These are phyloP conservation scores for Fraxinus angustifolia DNA, from an alignment of 305 asterid species.

Conservation along the genomic window DNA sequence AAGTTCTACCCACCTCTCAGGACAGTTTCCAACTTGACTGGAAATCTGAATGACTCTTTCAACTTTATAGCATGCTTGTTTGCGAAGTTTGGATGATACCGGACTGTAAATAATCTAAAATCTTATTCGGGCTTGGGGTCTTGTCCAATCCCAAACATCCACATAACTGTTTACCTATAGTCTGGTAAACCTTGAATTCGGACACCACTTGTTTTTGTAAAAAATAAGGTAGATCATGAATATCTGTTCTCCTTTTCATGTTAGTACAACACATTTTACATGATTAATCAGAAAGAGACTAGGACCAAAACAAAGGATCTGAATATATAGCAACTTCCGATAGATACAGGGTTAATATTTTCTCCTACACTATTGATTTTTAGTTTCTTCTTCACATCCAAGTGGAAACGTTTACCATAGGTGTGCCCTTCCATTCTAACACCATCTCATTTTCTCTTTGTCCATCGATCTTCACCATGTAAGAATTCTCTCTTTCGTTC, in stretches of 20 bases:
- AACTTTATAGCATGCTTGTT: not conserved
- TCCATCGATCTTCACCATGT: constrained; percentile 24
- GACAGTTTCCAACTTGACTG: not conserved
- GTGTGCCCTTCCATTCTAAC: constrained; percentile 28
- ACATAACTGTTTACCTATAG: not conserved
- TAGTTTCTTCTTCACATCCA: not conserved
- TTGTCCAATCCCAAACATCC: not conserved
- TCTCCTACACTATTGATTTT: not conserved
- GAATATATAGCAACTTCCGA: not conserved
- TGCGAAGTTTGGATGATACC: not conserved
- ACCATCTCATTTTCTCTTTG: constrained; percentile 29
- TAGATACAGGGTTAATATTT: too few relatives aligned
- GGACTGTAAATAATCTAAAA: not conserved
- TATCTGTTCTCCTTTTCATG: not conserved
- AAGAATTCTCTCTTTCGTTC: constrained; percentile 21
- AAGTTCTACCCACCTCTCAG: not conserved
- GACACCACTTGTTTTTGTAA: not conserved
- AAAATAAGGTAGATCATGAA: not conserved
- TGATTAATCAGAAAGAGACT: not conserved
- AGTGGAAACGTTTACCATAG: constrained; percentile 24
- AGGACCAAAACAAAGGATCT: not conserved
- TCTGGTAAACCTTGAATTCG: not conserved
- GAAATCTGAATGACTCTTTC: not conserved
- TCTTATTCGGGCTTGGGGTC: not conserved
- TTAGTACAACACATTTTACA: not conserved